Conservation (phyloP, 2,329 filamentous ascomycete genomes). For the Byssoonygena ceratinophila region DNA sequence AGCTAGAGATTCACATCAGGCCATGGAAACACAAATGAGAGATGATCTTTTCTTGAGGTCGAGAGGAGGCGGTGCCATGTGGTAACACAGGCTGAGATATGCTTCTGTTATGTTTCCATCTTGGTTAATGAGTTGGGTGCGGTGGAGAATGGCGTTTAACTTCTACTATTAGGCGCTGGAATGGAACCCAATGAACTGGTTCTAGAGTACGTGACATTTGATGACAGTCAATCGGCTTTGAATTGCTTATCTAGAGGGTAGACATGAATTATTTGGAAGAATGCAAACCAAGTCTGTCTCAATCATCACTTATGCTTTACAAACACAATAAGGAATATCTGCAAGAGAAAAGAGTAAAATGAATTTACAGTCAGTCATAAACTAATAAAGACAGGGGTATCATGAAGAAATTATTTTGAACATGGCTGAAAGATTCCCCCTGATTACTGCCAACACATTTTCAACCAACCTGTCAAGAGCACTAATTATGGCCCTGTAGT, state of each 20-base stretch:
- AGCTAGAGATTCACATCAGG: conserved; percentile 19
- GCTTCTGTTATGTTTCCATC: background rate
- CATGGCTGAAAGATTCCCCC: background rate
- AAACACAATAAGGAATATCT: background rate
- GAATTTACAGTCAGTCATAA: background rate
- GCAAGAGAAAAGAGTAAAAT: background rate
- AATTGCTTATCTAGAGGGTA: too few relatives aligned
- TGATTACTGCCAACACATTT: background rate
- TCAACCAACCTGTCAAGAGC: too few relatives aligned
- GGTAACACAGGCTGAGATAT: background rate
- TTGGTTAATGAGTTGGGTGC: background rate
- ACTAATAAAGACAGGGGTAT: background rate
- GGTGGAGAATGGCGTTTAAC: conserved; percentile 5
- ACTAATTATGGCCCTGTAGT: background rate
- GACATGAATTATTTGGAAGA: too few relatives aligned
- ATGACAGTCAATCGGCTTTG: too few relatives aligned
- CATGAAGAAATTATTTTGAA: background rate
- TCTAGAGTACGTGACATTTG: background rate
- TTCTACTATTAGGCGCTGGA: background rate
- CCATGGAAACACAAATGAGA: conserved; percentile 21
- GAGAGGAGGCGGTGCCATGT: background rate
- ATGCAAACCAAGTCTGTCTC: too few relatives aligned
- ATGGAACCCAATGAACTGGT: background rate
- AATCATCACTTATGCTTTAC: background rate
- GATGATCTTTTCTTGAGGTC: conserved; percentile 19